A percentile compares a stretch with the other conserved stretches of the same genome.
Conservation (phyloP, 2,329 filamentous ascomycete genomes). For the Ophiostoma piceae region DNA sequence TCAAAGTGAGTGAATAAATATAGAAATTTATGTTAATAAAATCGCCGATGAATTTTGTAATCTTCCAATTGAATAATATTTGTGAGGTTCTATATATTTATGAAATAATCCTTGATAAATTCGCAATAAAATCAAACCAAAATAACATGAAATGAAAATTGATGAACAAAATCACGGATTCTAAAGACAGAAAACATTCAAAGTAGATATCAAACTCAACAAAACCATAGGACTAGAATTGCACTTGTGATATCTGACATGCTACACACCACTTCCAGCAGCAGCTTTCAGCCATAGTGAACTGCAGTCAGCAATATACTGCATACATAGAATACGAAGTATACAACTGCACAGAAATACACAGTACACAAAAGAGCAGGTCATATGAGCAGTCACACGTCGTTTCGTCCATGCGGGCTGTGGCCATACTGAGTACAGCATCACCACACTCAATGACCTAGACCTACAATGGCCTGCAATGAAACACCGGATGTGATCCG, state of each 20-base stretch:
- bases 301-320: not conserved
- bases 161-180: too few relatives aligned
- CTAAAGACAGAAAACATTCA: too few relatives aligned
- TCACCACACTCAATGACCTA: not conserved
- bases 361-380: not conserved
- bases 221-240: not conserved
- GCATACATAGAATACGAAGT: too few relatives aligned
- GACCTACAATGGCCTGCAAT: not conserved
- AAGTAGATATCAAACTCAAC: too few relatives aligned
- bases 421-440: not conserved
- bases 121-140: too few relatives aligned
- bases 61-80: too few relatives aligned
- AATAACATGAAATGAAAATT: too few relatives aligned
- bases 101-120: too few relatives aligned
- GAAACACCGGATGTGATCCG: conserved; percentile 7
- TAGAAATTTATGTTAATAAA: too few relatives aligned
- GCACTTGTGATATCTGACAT: conserved; percentile 1
- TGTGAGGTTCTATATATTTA: too few relatives aligned
- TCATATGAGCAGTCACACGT: conserved; percentile 15
- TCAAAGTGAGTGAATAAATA: too few relatives aligned
- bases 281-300: not conserved
- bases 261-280: not conserved
- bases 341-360: not conserved
- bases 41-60: too few relatives aligned
- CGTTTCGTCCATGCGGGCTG: not conserved